These are phyloP conservation scores for Cnidoscolus chayamansa DNA, from an alignment of 441 rosid species.

Conservation along the genomic window DNA sequence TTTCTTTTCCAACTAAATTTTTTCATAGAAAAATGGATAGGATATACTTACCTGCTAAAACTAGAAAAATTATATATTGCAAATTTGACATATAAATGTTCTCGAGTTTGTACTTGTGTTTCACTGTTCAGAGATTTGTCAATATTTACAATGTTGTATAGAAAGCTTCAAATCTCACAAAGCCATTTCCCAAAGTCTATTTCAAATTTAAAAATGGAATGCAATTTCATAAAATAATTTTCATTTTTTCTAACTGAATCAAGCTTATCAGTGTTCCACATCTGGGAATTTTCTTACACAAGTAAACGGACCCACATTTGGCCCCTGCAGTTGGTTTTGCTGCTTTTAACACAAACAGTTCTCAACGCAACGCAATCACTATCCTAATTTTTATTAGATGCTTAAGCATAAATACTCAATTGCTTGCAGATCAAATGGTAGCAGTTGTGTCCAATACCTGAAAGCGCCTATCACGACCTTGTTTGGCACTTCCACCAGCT, in stretches of 20 bases:
- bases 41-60: not conserved
- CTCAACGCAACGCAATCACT: not conserved
- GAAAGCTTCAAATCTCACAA: not conserved
- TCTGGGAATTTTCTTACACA: not conserved
- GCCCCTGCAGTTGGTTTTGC: not conserved
- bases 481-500: slow-evolving; percentile 99
- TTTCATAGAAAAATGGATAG: not conserved
- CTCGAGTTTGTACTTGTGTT: not conserved
- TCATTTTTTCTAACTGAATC: not conserved
- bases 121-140: not conserved
- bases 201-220: not conserved
- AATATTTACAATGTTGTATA: not conserved
- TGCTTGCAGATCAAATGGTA: not conserved
- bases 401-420: slow-evolving; percentile 2
- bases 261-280: not conserved
- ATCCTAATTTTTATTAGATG: slow-evolving; percentile 1
- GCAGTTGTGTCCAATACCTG: slow-evolving; percentile 48
- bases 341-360: slow-evolving; percentile 1
- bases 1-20: not conserved
- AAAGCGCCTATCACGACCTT: slow-evolving; percentile 96
- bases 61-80: not conserved
- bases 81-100: not conserved
- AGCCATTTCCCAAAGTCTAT: not conserved
- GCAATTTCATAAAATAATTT: not conserved
- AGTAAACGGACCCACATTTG: not conserved